Percentiles rank a stretch among this genome's conserved stretches.
phyloP scores from a whole-genome alignment of 2,329 filamentous ascomycete species.

The Balansia obtecta region DNA sequence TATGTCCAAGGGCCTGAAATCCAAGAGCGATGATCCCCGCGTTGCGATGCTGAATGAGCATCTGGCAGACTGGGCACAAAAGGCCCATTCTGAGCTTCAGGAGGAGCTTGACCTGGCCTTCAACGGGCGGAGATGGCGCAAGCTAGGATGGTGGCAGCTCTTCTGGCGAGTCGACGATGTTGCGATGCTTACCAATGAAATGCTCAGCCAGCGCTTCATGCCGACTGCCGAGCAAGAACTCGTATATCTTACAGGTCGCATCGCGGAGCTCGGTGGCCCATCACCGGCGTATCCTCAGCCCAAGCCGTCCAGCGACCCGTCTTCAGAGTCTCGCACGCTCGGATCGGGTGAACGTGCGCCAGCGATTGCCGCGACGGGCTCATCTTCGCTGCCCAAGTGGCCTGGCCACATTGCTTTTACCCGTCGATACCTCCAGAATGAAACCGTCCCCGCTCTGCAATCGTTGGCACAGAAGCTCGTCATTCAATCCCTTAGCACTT shows the following conservation, averaged over 20 bases:
- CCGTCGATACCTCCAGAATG: conserved; percentile 51
- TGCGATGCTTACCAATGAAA: conserved; percentile 66
- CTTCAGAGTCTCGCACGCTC: conserved; percentile 10
- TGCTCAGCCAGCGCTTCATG: conserved; percentile 67
- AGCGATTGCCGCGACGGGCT: conserved; percentile 11
- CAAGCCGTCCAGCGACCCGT: conserved; percentile 9
- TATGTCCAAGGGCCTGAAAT: conserved; percentile 19
- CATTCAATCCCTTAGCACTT: conserved; percentile 61
- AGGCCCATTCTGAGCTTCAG: conserved; percentile 72
- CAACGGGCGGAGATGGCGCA: conserved; percentile 61
- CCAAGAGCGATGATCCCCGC: conserved; percentile 20
- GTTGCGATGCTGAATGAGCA: conserved; percentile 37
- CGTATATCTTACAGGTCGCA: conserved; percentile 71
- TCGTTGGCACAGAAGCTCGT: conserved; percentile 63
- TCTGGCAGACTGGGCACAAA: conserved; percentile 63
- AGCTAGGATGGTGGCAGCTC: conserved; percentile 85
- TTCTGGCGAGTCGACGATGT: conserved; percentile 94
- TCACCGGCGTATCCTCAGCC: conserved; percentile 25
- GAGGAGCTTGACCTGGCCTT: conserved; percentile 70
- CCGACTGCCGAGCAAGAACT: conserved; percentile 65
- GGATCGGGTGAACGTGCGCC: conserved; percentile 8
- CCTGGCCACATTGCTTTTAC: conserved; percentile 61
- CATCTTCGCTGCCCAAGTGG: conserved; percentile 41
- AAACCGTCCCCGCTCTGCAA: conserved; percentile 58
- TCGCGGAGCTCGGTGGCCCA: conserved; percentile 37